Conservation (phyloP, 2,329 filamentous ascomycete species). For the Colletotrichum caudatum region DNA sequence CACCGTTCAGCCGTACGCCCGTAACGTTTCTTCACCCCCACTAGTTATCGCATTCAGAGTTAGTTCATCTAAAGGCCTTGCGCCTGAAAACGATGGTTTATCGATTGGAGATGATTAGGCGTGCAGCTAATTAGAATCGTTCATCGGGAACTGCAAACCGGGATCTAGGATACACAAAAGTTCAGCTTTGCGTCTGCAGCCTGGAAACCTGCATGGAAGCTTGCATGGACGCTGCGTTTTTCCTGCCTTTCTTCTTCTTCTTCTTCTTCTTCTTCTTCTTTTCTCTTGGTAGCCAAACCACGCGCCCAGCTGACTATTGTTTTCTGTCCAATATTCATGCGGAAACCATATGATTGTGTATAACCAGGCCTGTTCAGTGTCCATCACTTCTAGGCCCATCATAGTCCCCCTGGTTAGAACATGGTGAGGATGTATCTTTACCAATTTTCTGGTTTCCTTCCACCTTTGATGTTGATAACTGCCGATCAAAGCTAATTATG, state of each 20-base stretch:
- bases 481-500: neutral
- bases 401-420: neutral
- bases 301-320: constrained; percentile 17
- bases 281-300: neutral
- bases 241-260: neutral
- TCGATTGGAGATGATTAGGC: neutral
- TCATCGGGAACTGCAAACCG: neutral
- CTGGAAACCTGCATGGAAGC: neutral
- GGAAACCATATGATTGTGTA: constrained; percentile 2
- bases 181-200: constrained; percentile 28
- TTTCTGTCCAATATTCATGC: neutral
- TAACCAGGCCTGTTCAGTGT: neutral
- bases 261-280: too few species aligned
- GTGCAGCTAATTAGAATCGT: constrained; percentile 1
- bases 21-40: neutral
- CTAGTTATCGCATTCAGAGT: neutral
- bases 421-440: constrained; percentile 4
- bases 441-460: neutral
- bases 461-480: constrained; percentile 9
- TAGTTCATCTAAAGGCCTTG: neutral
- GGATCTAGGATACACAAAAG: constrained; percentile 9
- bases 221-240: neutral
- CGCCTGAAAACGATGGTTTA: neutral
- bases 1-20: constrained; percentile 24
- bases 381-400: neutral